Conservation (phyloP, 2,329 filamentous ascomycete genomes). For the Colletotrichum sp. region DNA sequence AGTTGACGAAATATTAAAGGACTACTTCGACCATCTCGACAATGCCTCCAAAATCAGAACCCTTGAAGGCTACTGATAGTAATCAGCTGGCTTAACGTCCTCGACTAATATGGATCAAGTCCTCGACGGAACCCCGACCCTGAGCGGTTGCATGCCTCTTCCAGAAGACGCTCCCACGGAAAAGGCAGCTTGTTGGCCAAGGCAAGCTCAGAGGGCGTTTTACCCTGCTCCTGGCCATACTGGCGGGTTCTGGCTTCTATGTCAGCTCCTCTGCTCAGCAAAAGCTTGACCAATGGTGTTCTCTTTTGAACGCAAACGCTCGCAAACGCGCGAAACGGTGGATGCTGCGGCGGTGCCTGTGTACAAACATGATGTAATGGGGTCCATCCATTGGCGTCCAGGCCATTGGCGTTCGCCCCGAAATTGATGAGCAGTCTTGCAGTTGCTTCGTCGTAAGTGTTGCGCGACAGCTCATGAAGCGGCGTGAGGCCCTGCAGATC, state of each 20-base stretch:
- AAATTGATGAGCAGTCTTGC: constrained; percentile 11
- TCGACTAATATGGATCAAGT: neutral
- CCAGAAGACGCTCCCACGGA: neutral
- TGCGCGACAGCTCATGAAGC: neutral
- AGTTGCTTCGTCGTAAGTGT: neutral
- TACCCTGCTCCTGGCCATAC: neutral
- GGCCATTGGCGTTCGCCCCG: constrained; percentile 16
- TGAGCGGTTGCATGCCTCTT: neutral
- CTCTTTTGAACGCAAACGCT: neutral
- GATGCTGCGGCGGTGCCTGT: neutral
- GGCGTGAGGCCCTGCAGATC: neutral
- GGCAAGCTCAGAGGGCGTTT: neutral
- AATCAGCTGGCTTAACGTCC: neutral
- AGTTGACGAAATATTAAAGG: neutral
- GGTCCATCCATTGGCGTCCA: neutral
- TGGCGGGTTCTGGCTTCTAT: neutral
- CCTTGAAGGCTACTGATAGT: neutral
- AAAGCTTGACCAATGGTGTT: neutral
- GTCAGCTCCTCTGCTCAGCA: neutral
- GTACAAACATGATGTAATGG: neutral
- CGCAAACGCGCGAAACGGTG: neutral
- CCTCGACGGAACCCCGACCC: neutral
- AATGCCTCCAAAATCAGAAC: neutral
- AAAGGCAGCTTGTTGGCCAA: neutral
- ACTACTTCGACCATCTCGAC: neutral